These are phyloP conservation scores for Elsinoe perseae DNA, from an alignment of 2,329 filamentous ascomycete species.

Conservation along the genomic window DNA sequence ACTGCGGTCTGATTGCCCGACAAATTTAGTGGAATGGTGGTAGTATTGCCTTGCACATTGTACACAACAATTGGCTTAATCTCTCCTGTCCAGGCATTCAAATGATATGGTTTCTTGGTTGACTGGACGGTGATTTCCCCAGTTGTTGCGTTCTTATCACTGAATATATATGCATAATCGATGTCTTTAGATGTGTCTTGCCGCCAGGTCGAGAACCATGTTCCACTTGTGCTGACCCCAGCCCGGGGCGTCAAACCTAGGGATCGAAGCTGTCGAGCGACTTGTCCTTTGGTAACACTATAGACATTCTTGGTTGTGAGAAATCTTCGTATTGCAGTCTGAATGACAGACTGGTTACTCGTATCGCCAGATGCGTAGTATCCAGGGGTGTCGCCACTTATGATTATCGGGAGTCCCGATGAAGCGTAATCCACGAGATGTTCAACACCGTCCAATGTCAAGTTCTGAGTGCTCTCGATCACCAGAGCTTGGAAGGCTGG, in stretches of 20 bases:
- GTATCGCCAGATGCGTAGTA: neutral
- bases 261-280: constrained; percentile 28
- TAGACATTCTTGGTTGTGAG: constrained; percentile 31
- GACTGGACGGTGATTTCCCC: constrained; percentile 28
- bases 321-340: constrained; percentile 24
- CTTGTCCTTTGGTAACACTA: constrained; percentile 25
- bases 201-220: constrained; percentile 35
- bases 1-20: constrained; percentile 36
- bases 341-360: constrained; percentile 15
- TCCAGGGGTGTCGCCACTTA: neutral
- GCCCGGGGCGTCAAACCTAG: constrained; percentile 24
- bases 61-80: constrained; percentile 30
- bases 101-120: constrained; percentile 31
- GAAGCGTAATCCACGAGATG: neutral
- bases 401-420: neutral
- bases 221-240: constrained; percentile 21
- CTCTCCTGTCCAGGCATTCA: constrained; percentile 39
- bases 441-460: constrained; percentile 31
- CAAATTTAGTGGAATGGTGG: constrained; percentile 31
- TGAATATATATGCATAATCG: constrained; percentile 38
- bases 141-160: constrained; percentile 28
- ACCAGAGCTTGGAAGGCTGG: constrained; percentile 40
- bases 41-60: constrained; percentile 23
- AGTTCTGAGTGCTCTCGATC: constrained; percentile 30
- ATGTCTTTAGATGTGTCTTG: constrained; percentile 22